A percentile compares a stretch with the other conserved stretches of the same genome.
Conservation (phyloP, 169 alveolate genomes). For the Plasmodium yoelii region DNA sequence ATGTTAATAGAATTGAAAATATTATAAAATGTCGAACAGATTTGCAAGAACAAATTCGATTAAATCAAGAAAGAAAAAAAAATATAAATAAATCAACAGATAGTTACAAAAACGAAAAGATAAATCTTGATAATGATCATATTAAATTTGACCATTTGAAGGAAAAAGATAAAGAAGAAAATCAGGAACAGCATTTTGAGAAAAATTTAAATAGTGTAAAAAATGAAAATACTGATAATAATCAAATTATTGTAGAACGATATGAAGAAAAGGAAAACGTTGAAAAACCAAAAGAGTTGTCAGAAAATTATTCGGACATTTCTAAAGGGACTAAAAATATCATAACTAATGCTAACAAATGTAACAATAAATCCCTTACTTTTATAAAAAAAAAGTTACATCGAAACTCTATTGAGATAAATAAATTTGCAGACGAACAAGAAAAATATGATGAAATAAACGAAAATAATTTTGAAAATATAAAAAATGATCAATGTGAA, state of each 20-base stretch:
- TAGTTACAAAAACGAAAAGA: neutral
- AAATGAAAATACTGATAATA: neutral
- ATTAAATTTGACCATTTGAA: neutral
- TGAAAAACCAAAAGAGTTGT: too few relatives aligned
- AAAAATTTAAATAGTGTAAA: neutral
- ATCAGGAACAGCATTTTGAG: neutral
- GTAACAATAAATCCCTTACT: too few relatives aligned
- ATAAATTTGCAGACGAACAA: too few relatives aligned
- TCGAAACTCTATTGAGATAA: too few relatives aligned
- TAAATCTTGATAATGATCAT: neutral
- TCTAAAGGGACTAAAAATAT: too few relatives aligned
- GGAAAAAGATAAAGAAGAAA: neutral
- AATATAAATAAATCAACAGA: neutral
- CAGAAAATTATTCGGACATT: too few relatives aligned
- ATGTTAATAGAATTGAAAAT: conserved; percentile 63
- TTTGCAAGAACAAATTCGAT: conserved; percentile 37
- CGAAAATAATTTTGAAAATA: too few relatives aligned
- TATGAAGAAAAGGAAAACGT: neutral
- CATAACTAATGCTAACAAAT: too few relatives aligned
- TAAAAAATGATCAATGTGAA: too few relatives aligned
- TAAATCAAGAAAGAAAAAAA: neutral
- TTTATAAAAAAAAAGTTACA: too few relatives aligned
- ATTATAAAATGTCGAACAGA: conserved; percentile 48
- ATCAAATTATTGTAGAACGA: neutral
- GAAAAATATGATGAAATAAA: too few relatives aligned